Percentiles rank a stretch among this genome's conserved stretches.
phyloP scores from a whole-genome alignment of 164 flowering plant genomes.

The Annona squamosa region DNA sequence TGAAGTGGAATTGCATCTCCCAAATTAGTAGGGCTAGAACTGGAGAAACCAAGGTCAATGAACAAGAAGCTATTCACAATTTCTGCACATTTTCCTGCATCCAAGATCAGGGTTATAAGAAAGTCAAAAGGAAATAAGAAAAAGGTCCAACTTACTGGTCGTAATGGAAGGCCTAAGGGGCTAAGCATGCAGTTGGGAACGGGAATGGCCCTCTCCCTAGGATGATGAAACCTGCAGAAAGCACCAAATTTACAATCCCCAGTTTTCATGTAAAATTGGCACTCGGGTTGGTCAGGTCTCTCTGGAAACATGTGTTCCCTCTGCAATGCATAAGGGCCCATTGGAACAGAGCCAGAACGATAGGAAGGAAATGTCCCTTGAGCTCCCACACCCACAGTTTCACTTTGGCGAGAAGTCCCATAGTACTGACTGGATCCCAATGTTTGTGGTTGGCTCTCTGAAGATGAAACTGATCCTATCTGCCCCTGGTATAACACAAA shows the following conservation, averaged over 20 bases:
- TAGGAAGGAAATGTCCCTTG: conserved; percentile 50
- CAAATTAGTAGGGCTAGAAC: not conserved
- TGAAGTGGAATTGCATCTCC: not conserved
- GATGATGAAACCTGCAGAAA: conserved; percentile 90
- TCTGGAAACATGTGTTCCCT: conserved; percentile 88
- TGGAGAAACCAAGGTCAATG: not conserved
- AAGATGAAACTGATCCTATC: conserved; percentile 58
- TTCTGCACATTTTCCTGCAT: not conserved
- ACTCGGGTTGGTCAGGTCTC: conserved; percentile 95
- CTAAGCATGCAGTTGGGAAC: conserved; percentile 89
- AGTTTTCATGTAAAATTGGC: conserved; percentile 97
- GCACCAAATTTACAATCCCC: conserved; percentile 98
- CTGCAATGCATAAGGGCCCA: conserved; percentile 69
- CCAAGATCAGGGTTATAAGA: not conserved
- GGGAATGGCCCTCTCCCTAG: conserved; percentile 73
- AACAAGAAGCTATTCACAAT: not conserved
- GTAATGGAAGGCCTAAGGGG: conserved; percentile 84
- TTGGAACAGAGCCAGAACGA: conserved; percentile 52
- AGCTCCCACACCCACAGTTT: conserved; percentile 35
- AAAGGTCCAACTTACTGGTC: conserved; percentile 57
- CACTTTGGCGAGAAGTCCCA: conserved; percentile 54
- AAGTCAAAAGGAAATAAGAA: not conserved
- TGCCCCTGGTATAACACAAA: conserved; percentile 43
- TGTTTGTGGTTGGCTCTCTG: conserved; percentile 60
- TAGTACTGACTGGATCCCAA: conserved; percentile 44